phyloP scores from a whole-genome alignment of 495 filamentous ascomycete species.

The Penicillium goetzii region DNA sequence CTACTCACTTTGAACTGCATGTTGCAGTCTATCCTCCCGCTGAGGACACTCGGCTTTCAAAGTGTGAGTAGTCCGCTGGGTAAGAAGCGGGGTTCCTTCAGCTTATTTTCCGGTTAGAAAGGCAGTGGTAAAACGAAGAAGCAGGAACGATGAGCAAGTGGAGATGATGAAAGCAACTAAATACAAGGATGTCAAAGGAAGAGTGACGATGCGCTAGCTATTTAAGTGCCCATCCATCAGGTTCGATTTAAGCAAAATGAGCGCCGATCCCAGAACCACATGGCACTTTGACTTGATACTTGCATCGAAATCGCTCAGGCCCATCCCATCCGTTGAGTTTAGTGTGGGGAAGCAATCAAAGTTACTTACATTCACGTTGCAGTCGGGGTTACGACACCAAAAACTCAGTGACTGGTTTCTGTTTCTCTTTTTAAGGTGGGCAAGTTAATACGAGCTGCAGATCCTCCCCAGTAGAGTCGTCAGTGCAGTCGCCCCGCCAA shows the following conservation, averaged over 20 bases:
- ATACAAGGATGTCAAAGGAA: not conserved
- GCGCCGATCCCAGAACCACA: constrained; percentile 29
- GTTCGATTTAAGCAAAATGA: constrained; percentile 2
- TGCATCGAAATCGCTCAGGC: constrained; percentile 15
- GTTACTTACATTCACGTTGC: constrained; percentile 11
- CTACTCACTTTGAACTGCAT: constrained; percentile 32
- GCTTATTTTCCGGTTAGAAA: not conserved
- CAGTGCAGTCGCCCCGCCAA: constrained; percentile 9
- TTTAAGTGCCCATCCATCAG: constrained; percentile 5
- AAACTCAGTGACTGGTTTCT: constrained; percentile 1
- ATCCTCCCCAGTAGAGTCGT: constrained; percentile 1
- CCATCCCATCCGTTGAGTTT: constrained; percentile 12
- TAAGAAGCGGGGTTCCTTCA: not conserved
- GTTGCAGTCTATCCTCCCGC: constrained; percentile 13
- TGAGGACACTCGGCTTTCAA: not conserved
- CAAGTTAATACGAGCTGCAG: constrained; percentile 15
- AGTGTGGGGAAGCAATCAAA: constrained; percentile 29
- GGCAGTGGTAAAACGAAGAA: not conserved
- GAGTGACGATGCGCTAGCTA: not conserved
- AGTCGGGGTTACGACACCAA: constrained; percentile 5
- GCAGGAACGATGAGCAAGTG: not conserved
- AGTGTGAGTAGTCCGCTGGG: not conserved
- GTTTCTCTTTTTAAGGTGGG: not conserved
- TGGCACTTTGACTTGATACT: not conserved
- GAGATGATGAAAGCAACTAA: not conserved